Evolutionary conservation across 2,329 filamentous ascomycete species (phyloP), one percentile per base, ranked within the genome.

Genomic region (Pseudogymnoascus sp.): DNA sequence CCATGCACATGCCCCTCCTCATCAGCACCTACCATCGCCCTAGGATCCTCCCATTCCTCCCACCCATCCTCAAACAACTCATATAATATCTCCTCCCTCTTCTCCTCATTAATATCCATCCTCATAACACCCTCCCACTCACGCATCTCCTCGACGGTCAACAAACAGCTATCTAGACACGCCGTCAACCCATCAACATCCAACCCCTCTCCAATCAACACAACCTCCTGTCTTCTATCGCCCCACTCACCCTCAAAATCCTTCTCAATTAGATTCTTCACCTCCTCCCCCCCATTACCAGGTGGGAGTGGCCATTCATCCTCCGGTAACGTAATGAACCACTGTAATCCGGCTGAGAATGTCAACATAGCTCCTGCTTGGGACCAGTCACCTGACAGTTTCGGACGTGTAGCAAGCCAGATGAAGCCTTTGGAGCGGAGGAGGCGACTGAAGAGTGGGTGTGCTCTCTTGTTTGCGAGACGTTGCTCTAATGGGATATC

Each of bases 161-260:
- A 72, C 23, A 90, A 71, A 68, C 87, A 90, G 1, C 72, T 73
- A 68, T 91, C 84, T 3, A 91, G 72, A 35, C 80, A 71, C 4
- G 72, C 74, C 23, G 79, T 81, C 15, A 91, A 75, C 0, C 76
- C 78, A 4, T 72, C 70, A 1, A 78, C 70, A 60, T 89, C 79
- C 13, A 91, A 77, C 4, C 79, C 79, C 72, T 90, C 86, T 0
- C 88, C 88, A 64, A 91, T 90, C 65, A 91, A 88, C 2, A 91
- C 88, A 6, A 91, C 72, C 72, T 91, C 88, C 71, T 91, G 88
- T 1, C 88, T 78, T 1, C 88, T 79, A 67, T 91, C 88, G 0
- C 86, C 88, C 86, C 87, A 90, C 7, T 75, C 74, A 4, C 74
- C 75, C 31, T 37, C 35, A 37, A 37, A 37, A 37, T 37, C 35